Evolutionary conservation across 768 basidiomycete species (phyloP), one percentile per base, ranked within the genome.

Genomic region (Pulveroboletus ravenelii): DNA sequence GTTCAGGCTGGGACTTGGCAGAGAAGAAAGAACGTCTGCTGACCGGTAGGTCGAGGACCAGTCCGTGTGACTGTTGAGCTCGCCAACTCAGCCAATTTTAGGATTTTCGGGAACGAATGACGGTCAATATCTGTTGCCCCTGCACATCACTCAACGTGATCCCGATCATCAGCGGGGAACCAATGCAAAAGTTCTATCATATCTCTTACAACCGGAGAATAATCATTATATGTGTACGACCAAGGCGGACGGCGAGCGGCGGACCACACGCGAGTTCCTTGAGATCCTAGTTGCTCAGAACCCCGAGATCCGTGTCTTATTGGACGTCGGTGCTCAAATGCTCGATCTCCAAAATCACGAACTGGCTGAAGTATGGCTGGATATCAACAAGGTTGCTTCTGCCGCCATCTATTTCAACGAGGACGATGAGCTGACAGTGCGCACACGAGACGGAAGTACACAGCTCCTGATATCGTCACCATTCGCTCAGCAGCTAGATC

Each of bases 291-390:
- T 68, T 10, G n/a, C 48, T 1, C 69, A 76, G 53, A 47, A 47
- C 1, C 73, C 72, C 4, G 59, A 65, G n/a, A 66, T 80, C 25
- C 68, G 68, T 25, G 78, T 81, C 7, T 59, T 81, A 17, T 62
- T 81, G 15, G 80, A 81, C 37, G 78, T 81, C 13, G 80, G 80
- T 3, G 80, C 80, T 0, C 80, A 81, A 53, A 76, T 82, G 64
- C 62, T 81, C 6, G 79, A 81, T 43, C 63, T 78, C 48, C 59
- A 67, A 18, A 81, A 79, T 50, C 34, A 56, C 2, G 63, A 75
- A 27, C 47, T 81, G 4, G 75, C 69, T 3, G 36, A 50, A 17
- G 37, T 56, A 3, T 81, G 80, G 81, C 60, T 81, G 3, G 32
- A 43, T n/a, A 48, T 53, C 37, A 61, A 49, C 14, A 14, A 46